Conservation (phyloP, 23 red algal genomes). For the Gracilaria caudata region DNA sequence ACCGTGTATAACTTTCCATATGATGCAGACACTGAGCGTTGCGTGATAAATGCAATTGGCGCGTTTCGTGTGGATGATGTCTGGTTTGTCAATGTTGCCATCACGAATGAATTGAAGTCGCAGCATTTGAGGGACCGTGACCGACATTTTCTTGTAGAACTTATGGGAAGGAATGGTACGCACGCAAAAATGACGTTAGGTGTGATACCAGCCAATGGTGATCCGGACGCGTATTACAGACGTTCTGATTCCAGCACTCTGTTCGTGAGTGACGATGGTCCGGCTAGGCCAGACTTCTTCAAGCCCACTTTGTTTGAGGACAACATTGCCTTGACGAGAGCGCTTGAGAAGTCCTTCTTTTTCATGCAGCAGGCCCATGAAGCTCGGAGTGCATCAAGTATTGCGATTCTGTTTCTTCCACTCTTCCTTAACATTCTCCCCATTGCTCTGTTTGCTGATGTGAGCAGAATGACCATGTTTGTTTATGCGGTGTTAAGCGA, state of each 20-base stretch:
- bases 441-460: constrained; percentile 49
- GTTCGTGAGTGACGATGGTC: background rate
- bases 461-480: background rate
- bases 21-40: background rate
- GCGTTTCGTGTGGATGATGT: background rate
- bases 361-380: constrained; percentile 29
- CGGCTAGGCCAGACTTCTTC: constrained; percentile 10
- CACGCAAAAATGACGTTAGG: constrained; percentile 13
- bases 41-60: constrained; percentile 2
- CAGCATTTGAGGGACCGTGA: background rate
- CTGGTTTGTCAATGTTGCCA: constrained; percentile 28
- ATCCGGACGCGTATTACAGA: background rate
- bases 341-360: constrained; percentile 9
- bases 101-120: constrained; percentile 15
- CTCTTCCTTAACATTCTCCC: constrained; percentile 42
- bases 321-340: constrained; percentile 26
- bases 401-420: constrained; percentile 42
- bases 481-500: constrained; percentile 39
- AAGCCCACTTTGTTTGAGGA: background rate
- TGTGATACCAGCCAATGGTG: background rate
- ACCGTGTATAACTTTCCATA: constrained; percentile 13
- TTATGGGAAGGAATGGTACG: background rate
- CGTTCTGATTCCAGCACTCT: constrained; percentile 20
- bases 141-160: background rate
- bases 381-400: constrained; percentile 10